Conservation (phyloP, 495 filamentous ascomycete genomes). For the Aspergillus steynii region DNA sequence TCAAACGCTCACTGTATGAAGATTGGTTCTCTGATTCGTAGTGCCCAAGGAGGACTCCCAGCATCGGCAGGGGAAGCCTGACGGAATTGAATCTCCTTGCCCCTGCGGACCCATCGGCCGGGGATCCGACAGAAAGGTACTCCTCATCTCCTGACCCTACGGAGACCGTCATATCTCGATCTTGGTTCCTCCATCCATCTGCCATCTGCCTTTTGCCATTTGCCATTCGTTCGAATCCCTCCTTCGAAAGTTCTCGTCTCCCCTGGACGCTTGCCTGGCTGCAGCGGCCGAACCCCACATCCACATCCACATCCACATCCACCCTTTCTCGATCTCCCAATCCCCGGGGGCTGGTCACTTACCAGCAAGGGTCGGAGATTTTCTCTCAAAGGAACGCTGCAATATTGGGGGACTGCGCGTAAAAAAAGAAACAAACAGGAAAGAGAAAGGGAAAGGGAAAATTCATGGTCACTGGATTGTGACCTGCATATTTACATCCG, state of each 20-base stretch:
- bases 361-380: conserved; percentile 26
- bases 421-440: conserved; percentile 2
- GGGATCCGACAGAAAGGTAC: background rate
- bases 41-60: conserved; percentile 3
- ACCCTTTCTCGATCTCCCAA: conserved; percentile 31
- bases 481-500: conserved; percentile 10
- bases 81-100: background rate
- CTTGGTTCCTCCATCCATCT: background rate
- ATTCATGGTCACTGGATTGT: background rate
- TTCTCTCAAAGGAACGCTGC: conserved; percentile 6
- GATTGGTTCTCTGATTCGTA: conserved; percentile 8
- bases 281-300: conserved; percentile 60
- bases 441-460: conserved; percentile 1
- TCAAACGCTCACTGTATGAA: conserved; percentile 22
- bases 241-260: background rate
- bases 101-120: no score
- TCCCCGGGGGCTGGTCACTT: conserved; percentile 13
- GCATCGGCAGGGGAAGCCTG: background rate
- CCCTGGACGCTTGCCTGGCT: conserved; percentile 34
- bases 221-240: background rate
- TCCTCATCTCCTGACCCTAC: background rate
- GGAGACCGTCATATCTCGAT: background rate
- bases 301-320: conserved; percentile 52
- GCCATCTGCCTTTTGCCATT: background rate
- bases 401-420: conserved; percentile 1